Percentiles rank a stretch among this genome's conserved stretches.
phyloP scores from a whole-genome alignment of 495 filamentous ascomycete species.

The Trichoderma virens region DNA sequence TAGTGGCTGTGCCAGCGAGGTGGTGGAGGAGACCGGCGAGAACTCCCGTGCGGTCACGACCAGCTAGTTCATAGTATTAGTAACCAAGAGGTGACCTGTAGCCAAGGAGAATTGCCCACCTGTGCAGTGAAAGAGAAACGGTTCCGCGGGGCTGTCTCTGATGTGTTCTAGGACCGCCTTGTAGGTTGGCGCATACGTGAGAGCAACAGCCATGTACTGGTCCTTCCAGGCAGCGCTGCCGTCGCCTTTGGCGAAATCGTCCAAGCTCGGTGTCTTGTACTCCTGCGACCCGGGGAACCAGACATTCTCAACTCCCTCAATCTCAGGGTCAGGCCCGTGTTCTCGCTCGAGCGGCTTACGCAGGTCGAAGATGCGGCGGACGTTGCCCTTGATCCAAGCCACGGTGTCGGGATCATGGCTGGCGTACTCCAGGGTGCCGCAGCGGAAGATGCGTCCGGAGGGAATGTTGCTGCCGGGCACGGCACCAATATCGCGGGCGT shows the following conservation, averaged over 20 bases:
- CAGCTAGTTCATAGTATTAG: slow-evolving; percentile 32
- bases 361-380: slow-evolving; percentile 38
- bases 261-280: slow-evolving; percentile 25
- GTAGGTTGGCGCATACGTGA: slow-evolving; percentile 27
- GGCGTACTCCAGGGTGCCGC: slow-evolving; percentile 36
- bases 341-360: slow-evolving; percentile 30
- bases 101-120: slow-evolving; percentile 30
- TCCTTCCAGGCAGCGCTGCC: slow-evolving; percentile 32
- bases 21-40: slow-evolving; percentile 49
- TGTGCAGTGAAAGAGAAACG: slow-evolving; percentile 42
- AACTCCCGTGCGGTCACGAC: slow-evolving; percentile 59
- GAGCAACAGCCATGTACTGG: slow-evolving; percentile 37
- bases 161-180: slow-evolving; percentile 31
- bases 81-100: not conserved
- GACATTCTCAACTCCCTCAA: slow-evolving; percentile 32
- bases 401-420: slow-evolving; percentile 26
- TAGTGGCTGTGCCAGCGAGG: slow-evolving; percentile 39
- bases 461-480: slow-evolving; percentile 34
- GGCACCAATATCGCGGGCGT: slow-evolving; percentile 49
- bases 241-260: slow-evolving; percentile 29
- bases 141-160: slow-evolving; percentile 24
- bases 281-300: slow-evolving; percentile 27
- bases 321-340: slow-evolving; percentile 26
- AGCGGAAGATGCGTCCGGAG: slow-evolving; percentile 43
- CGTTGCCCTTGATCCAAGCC: slow-evolving; percentile 23